Evolutionary conservation across 148 eudicot species (phyloP).

Genomic region (Silene latifolia): DNA sequence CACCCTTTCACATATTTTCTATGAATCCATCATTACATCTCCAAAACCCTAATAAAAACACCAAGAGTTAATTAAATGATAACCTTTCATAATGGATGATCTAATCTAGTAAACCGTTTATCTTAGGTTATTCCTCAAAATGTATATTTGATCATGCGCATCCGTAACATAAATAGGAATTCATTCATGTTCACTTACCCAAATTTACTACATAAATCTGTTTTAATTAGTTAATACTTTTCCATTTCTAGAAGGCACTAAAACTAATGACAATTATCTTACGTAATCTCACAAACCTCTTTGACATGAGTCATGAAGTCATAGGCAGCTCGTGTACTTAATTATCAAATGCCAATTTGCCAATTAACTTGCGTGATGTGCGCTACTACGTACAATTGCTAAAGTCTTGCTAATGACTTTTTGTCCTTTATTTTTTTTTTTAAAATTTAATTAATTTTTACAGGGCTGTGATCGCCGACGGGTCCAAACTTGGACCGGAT

Average conservation of each 20-base stretch:
- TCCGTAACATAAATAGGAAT: not conserved
- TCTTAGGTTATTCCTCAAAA: constrained; percentile 10
- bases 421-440: too few species aligned
- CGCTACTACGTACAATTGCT: not conserved
- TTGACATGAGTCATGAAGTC: not conserved
- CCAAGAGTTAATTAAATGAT: not conserved
- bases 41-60: too few species aligned
- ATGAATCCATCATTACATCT: too few species aligned
- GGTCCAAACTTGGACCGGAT: too few species aligned
- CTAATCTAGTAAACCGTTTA: not conserved
- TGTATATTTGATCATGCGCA: constrained; percentile 7
- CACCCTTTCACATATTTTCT: too few species aligned
- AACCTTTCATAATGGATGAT: constrained; percentile 2
- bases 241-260: not conserved
- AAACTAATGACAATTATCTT: not conserved
- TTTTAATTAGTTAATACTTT: not conserved
- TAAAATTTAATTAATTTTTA: too few species aligned
- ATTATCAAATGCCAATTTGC: too few species aligned
- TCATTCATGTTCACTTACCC: constrained; percentile 14
- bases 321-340: too few species aligned
- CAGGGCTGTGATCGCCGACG: too few species aligned
- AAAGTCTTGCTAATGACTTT: not conserved
- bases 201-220: not conserved
- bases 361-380: not conserved
- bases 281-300: constrained; percentile 14